These are phyloP conservation scores for Claviceps humidiphila DNA, from an alignment of 2,329 filamentous ascomycete genomes.

Conservation along the genomic window DNA sequence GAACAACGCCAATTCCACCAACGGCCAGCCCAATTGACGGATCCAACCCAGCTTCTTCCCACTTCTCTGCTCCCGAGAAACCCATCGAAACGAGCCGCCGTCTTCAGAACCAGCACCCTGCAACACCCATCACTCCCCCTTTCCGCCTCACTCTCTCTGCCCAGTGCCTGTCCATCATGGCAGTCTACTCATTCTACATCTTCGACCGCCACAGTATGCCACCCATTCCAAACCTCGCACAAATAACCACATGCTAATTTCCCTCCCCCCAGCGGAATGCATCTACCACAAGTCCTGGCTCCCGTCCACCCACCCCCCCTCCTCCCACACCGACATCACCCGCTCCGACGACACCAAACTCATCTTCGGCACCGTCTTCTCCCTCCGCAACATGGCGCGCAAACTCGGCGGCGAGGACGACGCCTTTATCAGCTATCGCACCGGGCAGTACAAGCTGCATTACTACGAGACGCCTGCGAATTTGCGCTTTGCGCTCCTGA, in stretches of 20 bases:
- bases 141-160: neutral
- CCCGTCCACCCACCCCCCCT: conserved; percentile 27
- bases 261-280: conserved; percentile 61
- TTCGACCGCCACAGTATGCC: conserved; percentile 90
- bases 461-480: conserved; percentile 97
- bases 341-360: conserved; percentile 80
- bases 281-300: conserved; percentile 89
- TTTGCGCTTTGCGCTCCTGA: conserved; percentile 93
- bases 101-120: neutral
- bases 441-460: conserved; percentile 91
- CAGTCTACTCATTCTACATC: conserved; percentile 95
- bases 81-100: too few relatives aligned
- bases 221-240: neutral
- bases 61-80: neutral
- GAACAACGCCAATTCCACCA: neutral
- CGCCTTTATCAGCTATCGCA: conserved; percentile 88
- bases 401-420: conserved; percentile 91
- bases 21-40: neutral
- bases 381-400: conserved; percentile 87
- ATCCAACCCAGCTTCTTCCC: too few relatives aligned
- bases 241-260: neutral
- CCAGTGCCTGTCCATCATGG: conserved; percentile 44
- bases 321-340: conserved; percentile 30
- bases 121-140: neutral
- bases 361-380: conserved; percentile 94